phyloP scores from a whole-genome alignment of 345 rosid species.

The Eucalyptus marginata region DNA sequence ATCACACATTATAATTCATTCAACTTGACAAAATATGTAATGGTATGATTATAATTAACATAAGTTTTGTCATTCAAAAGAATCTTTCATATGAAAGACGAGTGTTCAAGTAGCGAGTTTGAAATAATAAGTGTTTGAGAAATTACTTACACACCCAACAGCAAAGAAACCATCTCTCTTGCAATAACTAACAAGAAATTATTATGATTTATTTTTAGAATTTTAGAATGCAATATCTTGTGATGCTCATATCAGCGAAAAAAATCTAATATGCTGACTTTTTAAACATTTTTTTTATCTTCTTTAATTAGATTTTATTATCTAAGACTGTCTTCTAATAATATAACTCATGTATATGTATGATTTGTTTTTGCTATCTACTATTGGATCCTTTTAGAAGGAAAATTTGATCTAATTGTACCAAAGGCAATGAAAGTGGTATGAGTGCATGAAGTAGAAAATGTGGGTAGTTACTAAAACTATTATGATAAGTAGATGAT shows the following conservation, averaged over 20 bases:
- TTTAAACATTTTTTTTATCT: neutral
- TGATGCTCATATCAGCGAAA: neutral
- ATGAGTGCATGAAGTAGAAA: neutral
- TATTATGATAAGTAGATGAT: neutral
- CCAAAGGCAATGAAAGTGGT: neutral
- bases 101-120: fast-evolving
- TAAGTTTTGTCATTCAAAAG: neutral
- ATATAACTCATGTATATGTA: neutral
- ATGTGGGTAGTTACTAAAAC: neutral
- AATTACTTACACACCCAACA: neutral
- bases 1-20: fast-evolving
- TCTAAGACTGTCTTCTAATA: neutral
- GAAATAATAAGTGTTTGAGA: neutral
- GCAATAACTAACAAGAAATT: neutral
- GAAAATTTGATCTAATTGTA: neutral
- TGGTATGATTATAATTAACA: neutral
- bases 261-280: neutral
- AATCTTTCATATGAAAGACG: neutral
- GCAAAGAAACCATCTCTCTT: neutral
- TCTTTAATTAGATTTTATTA: neutral
- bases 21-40: neutral
- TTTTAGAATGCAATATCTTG: neutral
- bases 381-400: neutral
- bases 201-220: neutral
- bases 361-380: neutral